Percentiles rank a stretch among this genome's conserved stretches.
These are phyloP conservation scores for Lolium rigidum DNA, from an alignment of 176 grass and related monocot species.

Conservation along the genomic window DNA sequence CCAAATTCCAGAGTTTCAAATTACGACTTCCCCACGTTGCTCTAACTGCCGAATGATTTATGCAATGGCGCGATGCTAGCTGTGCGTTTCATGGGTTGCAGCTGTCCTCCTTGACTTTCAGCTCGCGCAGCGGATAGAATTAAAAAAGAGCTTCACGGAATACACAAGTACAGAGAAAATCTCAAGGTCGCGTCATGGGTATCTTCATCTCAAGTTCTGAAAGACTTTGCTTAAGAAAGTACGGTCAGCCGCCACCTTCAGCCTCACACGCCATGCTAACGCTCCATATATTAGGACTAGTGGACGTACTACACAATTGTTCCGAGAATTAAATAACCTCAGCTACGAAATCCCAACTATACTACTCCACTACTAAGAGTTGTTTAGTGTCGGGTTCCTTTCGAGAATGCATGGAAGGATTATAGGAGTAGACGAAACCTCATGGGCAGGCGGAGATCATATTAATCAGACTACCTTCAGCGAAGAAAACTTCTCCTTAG, in stretches of 20 bases:
- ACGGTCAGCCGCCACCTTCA: slow-evolving; percentile 12
- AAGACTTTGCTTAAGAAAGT: neutral
- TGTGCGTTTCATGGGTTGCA: neutral
- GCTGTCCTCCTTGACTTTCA: slow-evolving; percentile 6
- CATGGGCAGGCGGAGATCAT: neutral
- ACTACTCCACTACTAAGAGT: too few relatives aligned
- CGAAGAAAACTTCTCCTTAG: neutral
- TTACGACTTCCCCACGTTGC: neutral
- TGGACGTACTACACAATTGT: too few relatives aligned
- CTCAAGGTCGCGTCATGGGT: neutral
- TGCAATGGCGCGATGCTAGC: neutral
- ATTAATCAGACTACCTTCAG: neutral
- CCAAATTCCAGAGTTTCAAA: neutral
- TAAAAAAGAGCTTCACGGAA: neutral
- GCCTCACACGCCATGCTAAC: too few relatives aligned
- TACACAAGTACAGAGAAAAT: slow-evolving; percentile 16
- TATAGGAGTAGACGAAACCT: neutral
- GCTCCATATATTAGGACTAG: too few relatives aligned
- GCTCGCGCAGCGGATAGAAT: neutral
- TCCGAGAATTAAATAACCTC: too few relatives aligned
- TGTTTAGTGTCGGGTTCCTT: too few relatives aligned
- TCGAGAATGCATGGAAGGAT: too few relatives aligned
- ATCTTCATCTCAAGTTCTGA: slow-evolving; percentile 1
- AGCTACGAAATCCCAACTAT: too few relatives aligned
- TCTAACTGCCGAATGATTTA: neutral